Percentiles rank a stretch among this genome's conserved stretches.
These are phyloP conservation scores for Dictyostelium intermedium DNA, from an alignment of 78 protist genomes.

Conservation along the genomic window DNA sequence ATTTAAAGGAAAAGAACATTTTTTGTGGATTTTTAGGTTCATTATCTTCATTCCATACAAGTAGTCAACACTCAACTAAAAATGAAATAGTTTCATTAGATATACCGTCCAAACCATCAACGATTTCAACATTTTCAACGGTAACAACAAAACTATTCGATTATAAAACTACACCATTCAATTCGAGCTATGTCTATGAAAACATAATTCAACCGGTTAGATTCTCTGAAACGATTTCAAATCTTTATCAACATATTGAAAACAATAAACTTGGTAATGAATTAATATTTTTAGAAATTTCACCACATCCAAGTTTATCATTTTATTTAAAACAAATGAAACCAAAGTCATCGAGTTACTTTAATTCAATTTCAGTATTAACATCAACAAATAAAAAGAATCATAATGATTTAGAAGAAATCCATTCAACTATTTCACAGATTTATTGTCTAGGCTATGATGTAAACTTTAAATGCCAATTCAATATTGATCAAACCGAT, in stretches of 20 bases:
- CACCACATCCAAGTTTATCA: constrained; percentile 47
- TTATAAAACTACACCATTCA: not conserved
- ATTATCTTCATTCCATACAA: constrained; percentile 44
- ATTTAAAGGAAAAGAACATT: not conserved
- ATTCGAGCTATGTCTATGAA: not conserved
- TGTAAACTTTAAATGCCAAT: not conserved
- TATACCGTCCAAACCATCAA: not conserved
- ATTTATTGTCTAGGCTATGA: not conserved
- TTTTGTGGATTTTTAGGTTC: constrained; percentile 9
- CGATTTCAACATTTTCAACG: not conserved
- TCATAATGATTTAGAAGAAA: not conserved
- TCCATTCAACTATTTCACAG: not conserved
- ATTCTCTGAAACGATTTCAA: not conserved
- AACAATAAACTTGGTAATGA: not conserved
- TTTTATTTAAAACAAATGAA: not conserved
- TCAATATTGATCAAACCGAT: not conserved
- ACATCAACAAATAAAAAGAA: constrained; percentile 9
- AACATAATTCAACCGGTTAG: constrained; percentile 7
- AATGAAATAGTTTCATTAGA: not conserved
- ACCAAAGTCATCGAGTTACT: not conserved
- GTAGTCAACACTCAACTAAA: constrained; percentile 16
- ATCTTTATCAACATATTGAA: not conserved
- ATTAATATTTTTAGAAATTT: not conserved
- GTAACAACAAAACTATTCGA: not conserved
- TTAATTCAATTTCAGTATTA: not conserved